Evolutionary conservation across 2,329 filamentous ascomycete species (phyloP).

Genomic region (Metarhizium humberi): DNA sequence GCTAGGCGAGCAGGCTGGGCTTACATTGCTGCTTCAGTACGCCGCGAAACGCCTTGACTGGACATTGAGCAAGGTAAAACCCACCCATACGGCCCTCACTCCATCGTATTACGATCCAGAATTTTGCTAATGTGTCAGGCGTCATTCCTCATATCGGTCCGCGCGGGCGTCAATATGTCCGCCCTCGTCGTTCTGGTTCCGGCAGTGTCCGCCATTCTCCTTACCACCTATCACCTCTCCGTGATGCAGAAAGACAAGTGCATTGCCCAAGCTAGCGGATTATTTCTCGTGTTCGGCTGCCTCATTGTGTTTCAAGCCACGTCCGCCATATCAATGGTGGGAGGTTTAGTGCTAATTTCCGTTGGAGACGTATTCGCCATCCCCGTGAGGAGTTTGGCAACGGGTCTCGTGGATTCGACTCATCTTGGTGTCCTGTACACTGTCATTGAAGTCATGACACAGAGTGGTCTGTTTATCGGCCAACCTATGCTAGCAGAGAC

Average conservation of each 20-base stretch:
- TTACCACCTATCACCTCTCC: neutral
- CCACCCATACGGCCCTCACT: neutral
- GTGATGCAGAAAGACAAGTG: constrained; percentile 7
- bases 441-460: constrained; percentile 6
- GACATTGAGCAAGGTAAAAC: constrained; percentile 10
- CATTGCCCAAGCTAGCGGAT: constrained; percentile 8
- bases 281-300: constrained; percentile 7
- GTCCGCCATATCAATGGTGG: constrained; percentile 3
- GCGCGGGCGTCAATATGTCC: constrained; percentile 7
- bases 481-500: constrained; percentile 4
- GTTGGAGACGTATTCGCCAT: constrained; percentile 8
- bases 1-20: constrained; percentile 3
- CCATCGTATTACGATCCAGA: too few relatives aligned
- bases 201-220: neutral
- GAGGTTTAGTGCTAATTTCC: constrained; percentile 4
- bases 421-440: constrained; percentile 10
- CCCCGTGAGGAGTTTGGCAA: constrained; percentile 7
- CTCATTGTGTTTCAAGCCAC: constrained; percentile 5
- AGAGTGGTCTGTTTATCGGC: constrained; percentile 4
- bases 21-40: constrained; percentile 4
- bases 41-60: constrained; percentile 9
- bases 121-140: too few relatives aligned
- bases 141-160: constrained; percentile 10
- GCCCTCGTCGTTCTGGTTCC: constrained; percentile 7
- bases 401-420: constrained; percentile 6